phyloP scores from a whole-genome alignment of 805 yeast species.

The Jamesozyma piceae region DNA sequence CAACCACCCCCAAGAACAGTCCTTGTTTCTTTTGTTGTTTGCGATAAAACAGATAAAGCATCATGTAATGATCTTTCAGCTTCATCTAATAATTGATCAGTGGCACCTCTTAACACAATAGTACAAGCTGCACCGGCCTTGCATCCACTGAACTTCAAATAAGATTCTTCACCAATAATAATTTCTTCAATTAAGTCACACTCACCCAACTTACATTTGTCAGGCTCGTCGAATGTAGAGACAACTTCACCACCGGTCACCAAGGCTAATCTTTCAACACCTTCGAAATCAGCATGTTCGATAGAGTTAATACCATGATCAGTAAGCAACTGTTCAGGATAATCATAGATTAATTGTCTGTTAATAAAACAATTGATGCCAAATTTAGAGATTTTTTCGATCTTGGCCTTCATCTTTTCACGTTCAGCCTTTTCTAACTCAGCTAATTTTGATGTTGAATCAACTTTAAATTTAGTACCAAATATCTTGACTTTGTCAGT shows the following conservation, averaged over 20 bases:
- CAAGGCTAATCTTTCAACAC: slow-evolving; percentile 89
- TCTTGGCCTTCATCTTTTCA: slow-evolving; percentile 83
- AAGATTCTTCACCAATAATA: slow-evolving; percentile 83
- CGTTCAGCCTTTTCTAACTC: slow-evolving; percentile 91
- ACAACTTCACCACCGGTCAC: slow-evolving; percentile 98
- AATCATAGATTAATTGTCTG: slow-evolving; percentile 93
- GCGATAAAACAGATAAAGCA: slow-evolving; percentile 89
- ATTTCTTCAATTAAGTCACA: slow-evolving; percentile 88
- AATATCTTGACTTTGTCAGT: slow-evolving; percentile 96
- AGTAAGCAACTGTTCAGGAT: slow-evolving; percentile 91
- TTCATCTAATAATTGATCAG: slow-evolving; percentile 92
- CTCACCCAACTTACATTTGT: slow-evolving; percentile 72
- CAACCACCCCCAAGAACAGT: slow-evolving; percentile 94
- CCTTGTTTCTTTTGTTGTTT: slow-evolving; percentile 85
- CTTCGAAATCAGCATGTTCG: slow-evolving; percentile 98
- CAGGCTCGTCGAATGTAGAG: slow-evolving; percentile 91
- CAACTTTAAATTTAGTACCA: slow-evolving; percentile 96
- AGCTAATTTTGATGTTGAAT: slow-evolving; percentile 87
- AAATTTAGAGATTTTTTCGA: slow-evolving; percentile 80
- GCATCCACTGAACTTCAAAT: slow-evolving; percentile 91
- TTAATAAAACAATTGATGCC: slow-evolving; percentile 86
- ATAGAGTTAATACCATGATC: slow-evolving; percentile 83
- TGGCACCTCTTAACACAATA: slow-evolving; percentile 91
- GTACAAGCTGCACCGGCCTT: slow-evolving; percentile 95
- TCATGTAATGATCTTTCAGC: slow-evolving; percentile 96